Percentiles rank a stretch among this genome's conserved stretches.
Evolutionary conservation across 192 early-diverging fungal species (phyloP).

Genomic region (Backusella luteola): DNA sequence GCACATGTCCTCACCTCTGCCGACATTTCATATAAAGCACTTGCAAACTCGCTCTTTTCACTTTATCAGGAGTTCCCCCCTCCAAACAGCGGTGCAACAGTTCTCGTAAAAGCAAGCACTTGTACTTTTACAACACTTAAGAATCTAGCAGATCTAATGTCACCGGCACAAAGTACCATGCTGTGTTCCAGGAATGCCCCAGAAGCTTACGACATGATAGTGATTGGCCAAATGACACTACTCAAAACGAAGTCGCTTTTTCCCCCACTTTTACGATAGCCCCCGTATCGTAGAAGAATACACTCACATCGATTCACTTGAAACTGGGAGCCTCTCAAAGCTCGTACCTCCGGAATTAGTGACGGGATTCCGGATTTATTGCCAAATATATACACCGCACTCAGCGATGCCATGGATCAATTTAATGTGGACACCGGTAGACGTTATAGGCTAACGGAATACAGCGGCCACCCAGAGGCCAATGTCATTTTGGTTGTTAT

Average conservation of each 20-base stretch:
- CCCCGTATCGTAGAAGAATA: background rate
- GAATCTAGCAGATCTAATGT: background rate
- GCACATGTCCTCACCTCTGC: background rate
- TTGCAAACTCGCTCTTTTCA: background rate
- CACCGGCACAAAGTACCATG: background rate
- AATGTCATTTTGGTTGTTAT: slow-evolving; percentile 73
- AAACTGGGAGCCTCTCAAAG: background rate
- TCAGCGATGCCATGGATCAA: slow-evolving; percentile 49
- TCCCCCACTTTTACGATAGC: background rate
- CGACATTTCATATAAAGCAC: background rate
- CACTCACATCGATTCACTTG: background rate
- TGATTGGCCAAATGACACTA: background rate
- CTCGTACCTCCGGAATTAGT: background rate
- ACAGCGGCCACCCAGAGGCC: slow-evolving; percentile 61
- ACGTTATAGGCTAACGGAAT: slow-evolving; percentile 60
- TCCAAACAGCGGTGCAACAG: background rate
- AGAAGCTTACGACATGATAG: background rate
- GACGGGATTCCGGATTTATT: background rate
- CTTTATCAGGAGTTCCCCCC: background rate
- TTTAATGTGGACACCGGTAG: slow-evolving; percentile 55
- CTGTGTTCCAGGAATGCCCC: background rate
- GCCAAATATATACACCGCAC: slow-evolving; percentile 23
- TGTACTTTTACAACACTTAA: background rate
- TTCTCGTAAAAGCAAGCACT: background rate
- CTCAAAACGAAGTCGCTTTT: background rate